Evolutionary conservation across 1,139 yeast genomes (phyloP).

Genomic region (Groenewaldozyma sp.): DNA sequence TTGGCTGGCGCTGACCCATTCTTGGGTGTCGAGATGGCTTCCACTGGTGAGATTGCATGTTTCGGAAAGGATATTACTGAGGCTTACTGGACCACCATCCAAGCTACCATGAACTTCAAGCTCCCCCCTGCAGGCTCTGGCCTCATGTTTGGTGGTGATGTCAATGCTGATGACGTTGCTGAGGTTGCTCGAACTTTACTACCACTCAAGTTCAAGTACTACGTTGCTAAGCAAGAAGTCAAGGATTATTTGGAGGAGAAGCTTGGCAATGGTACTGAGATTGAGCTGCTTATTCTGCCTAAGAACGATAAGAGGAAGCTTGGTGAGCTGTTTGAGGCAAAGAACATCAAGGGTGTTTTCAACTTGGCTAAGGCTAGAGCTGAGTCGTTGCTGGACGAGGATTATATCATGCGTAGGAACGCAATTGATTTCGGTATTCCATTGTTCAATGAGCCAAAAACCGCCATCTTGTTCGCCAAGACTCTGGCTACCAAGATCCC

Average conservation of each 20-base stretch:
- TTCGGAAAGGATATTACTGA: constrained; percentile 79
- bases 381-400: constrained; percentile 72
- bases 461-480: constrained; percentile 77
- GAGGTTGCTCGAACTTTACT: constrained; percentile 61
- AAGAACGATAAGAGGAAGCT: constrained; percentile 85
- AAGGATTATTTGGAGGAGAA: constrained; percentile 52
- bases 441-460: constrained; percentile 90
- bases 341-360: constrained; percentile 78
- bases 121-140: constrained; percentile 88
- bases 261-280: constrained; percentile 28
- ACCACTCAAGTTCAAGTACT: constrained; percentile 73
- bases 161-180: constrained; percentile 60
- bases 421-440: constrained; percentile 98
- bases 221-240: constrained; percentile 65
- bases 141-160: constrained; percentile 87
- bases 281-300: constrained; percentile 77
- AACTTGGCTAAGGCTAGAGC: constrained; percentile 90
- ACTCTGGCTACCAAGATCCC: constrained; percentile 70
- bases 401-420: constrained; percentile 96
- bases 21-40: constrained; percentile 98
- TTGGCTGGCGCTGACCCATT: constrained; percentile 98
- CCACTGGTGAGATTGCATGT: constrained; percentile 97
- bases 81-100: constrained; percentile 97
- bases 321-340: constrained; percentile 83
- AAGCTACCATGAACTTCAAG: constrained; percentile 93